Evolutionary conservation across 129 eudicot species (phyloP).

Genomic region (Oenanthe sinensis): DNA sequence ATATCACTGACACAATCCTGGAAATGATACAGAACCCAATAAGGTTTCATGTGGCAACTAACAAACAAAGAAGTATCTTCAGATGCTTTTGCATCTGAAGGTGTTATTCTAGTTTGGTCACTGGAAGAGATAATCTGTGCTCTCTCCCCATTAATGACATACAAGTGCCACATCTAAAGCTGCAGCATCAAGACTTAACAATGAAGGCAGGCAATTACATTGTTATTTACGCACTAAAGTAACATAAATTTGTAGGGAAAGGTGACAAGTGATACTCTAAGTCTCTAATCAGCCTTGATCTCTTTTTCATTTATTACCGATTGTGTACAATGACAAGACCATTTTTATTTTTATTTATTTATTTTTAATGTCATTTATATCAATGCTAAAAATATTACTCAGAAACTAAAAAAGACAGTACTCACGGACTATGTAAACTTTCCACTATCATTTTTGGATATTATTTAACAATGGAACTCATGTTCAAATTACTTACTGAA

Average conservation of each 20-base stretch:
- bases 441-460: neutral
- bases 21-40: conserved; percentile 12
- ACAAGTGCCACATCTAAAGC: neutral
- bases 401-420: neutral
- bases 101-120: neutral
- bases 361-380: too few relatives aligned
- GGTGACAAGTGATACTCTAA: neutral
- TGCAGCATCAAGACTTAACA: neutral
- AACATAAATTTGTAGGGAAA: neutral
- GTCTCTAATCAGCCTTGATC: neutral
- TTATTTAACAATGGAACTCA: neutral
- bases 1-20: conserved; percentile 88
- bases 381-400: neutral
- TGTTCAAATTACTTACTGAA: neutral
- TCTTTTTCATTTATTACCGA: neutral
- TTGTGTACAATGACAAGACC: neutral
- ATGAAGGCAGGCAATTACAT: neutral
- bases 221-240: neutral
- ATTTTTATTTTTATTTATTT: too few relatives aligned
- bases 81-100: neutral
- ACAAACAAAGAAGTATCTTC: neutral
- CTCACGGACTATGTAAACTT: neutral
- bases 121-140: neutral
- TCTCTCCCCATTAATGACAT: neutral
- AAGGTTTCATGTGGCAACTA: neutral